Base-by-base conservation (phyloP, 805 yeast genomes). In the Saturnispora hagleri region DNA sequence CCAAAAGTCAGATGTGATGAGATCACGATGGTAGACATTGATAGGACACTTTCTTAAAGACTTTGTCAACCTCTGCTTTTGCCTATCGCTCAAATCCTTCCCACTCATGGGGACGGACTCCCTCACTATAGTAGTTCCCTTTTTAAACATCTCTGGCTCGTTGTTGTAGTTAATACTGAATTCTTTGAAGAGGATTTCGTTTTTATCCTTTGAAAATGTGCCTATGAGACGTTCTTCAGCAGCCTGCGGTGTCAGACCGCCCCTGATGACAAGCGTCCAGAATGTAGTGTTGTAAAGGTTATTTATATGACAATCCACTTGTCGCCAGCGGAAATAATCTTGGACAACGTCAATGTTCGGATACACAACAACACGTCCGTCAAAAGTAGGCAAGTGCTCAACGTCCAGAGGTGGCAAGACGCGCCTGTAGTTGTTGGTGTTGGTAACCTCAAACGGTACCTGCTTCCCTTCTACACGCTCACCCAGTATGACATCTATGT, bases 221-320 rank as follows among this genome's bases (percentile, higher is more conserved):
- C 97, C 97, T 51, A 77, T 75, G 33, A 93, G 74, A 57, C 67
- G 72, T 46, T 80, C 74, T 61, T 93, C 97, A 0, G 98, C 95
- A 36, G 89, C 93, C 56, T 79, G 79, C 0, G 95, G 81, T 0
- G 84, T 76, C 67, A 86, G 52, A 0, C 82, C 83, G 17, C 93
- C 89, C 55, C 76, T 73, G 18, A 71, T 63, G 0, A 93, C 91
- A 60, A 93, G 72, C 5, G 80, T 73, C 99, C 99, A 93, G 64
- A 93, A 93, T 0, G 89, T 73, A 0, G 99, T 93, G 63, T 93
- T 93, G 71, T 91, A 93, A 54, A 93, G 68, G 65, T 93, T 93
- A 66, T 93, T 93, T 51, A 93, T 93, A 69, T 93, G 99, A 48
- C 93, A 93, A 64, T 93, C 99, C 1, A 84, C 98, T 63, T 88